Conservation (phyloP, 2,329 filamentous ascomycete species). For the Erysiphe neolycopersici region DNA sequence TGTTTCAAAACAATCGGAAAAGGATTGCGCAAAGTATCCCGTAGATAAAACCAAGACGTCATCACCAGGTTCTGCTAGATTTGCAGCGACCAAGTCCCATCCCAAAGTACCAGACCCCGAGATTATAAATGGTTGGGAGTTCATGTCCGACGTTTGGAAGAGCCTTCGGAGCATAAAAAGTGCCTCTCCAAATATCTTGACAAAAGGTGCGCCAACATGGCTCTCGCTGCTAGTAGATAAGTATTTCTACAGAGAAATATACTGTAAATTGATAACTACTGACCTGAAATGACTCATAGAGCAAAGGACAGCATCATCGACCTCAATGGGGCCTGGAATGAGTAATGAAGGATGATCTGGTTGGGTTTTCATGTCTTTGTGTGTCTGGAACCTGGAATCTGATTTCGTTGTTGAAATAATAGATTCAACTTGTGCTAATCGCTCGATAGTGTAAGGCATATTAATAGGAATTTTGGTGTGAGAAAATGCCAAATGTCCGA, state of each 20-base stretch:
- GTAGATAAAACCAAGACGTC: slow-evolving; percentile 81
- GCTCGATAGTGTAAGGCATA: slow-evolving; percentile 10
- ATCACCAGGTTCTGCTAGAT: slow-evolving; percentile 71
- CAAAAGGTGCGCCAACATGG: slow-evolving; percentile 73
- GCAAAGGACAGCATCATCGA: slow-evolving; percentile 85
- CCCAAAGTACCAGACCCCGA: slow-evolving; percentile 86
- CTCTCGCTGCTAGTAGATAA: slow-evolving; percentile 38
- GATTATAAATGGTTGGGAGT: slow-evolving; percentile 75
- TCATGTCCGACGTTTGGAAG: slow-evolving; percentile 65
- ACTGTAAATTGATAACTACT: slow-evolving; percentile 7
- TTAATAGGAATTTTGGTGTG: slow-evolving; percentile 12
- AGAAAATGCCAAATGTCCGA: slow-evolving; percentile 14
- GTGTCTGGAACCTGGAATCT: slow-evolving; percentile 4
- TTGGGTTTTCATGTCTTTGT: slow-evolving; percentile 28
- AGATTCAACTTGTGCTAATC: slow-evolving; percentile 8
- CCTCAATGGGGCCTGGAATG: slow-evolving; percentile 94
- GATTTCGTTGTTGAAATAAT: slow-evolving; percentile 3
- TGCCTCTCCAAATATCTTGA: slow-evolving; percentile 73
- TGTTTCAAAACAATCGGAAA: slow-evolving; percentile 71
- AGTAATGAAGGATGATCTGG: slow-evolving; percentile 46
- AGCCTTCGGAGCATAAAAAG: slow-evolving; percentile 72
- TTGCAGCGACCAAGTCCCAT: slow-evolving; percentile 91
- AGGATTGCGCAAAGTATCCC: slow-evolving; percentile 90
- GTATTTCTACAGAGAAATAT: neutral
- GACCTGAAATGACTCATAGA: slow-evolving; percentile 90